These are phyloP conservation scores for Plantago lanceolata DNA, from an alignment of 305 asterid genomes.

Conservation along the genomic window DNA sequence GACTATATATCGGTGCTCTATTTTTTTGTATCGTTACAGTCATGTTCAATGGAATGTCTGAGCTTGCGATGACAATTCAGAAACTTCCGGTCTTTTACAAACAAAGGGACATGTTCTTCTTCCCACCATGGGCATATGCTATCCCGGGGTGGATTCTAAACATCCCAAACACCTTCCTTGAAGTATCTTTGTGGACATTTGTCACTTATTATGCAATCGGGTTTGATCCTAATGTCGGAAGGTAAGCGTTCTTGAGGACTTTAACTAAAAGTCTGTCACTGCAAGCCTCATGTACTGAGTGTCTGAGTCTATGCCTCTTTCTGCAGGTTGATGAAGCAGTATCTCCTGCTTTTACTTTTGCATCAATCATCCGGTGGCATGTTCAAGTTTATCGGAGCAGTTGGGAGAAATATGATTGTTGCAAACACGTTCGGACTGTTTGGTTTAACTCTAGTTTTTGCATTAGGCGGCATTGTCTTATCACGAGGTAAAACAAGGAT, in stretches of 20 bases:
- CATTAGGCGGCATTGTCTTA: conserved; percentile 63
- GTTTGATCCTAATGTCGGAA: conserved; percentile 50
- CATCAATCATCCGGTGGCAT: conserved; percentile 50
- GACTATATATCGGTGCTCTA: conserved; percentile 49
- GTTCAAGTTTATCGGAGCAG: conserved; percentile 57
- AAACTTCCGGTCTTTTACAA: conserved; percentile 70
- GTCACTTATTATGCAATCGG: conserved; percentile 56
- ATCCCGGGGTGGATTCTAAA: conserved; percentile 55
- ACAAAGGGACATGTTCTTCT: conserved; percentile 58
- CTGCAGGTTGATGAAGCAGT: conserved; percentile 54
- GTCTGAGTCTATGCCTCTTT: conserved; percentile 5
- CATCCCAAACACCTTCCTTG: conserved; percentile 47
- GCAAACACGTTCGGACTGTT: conserved; percentile 73
- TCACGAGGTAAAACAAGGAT: conserved; percentile 38
- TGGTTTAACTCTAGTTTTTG: conserved; percentile 50
- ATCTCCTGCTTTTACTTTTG: conserved; percentile 36
- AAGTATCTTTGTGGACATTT: conserved; percentile 47
- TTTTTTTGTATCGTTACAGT: conserved; percentile 39
- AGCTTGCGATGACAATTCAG: conserved; percentile 53
- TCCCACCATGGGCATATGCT: conserved; percentile 65
- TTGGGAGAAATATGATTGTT: conserved; percentile 59
- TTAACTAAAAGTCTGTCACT: background rate
- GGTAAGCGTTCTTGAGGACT: conserved; percentile 29
- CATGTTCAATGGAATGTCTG: conserved; percentile 63
- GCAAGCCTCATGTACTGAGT: background rate